Evolutionary conservation across 352 stramenopile genomes (phyloP), one percentile per base, ranked within the genome.

Genomic region (Phytopythium vexans): DNA sequence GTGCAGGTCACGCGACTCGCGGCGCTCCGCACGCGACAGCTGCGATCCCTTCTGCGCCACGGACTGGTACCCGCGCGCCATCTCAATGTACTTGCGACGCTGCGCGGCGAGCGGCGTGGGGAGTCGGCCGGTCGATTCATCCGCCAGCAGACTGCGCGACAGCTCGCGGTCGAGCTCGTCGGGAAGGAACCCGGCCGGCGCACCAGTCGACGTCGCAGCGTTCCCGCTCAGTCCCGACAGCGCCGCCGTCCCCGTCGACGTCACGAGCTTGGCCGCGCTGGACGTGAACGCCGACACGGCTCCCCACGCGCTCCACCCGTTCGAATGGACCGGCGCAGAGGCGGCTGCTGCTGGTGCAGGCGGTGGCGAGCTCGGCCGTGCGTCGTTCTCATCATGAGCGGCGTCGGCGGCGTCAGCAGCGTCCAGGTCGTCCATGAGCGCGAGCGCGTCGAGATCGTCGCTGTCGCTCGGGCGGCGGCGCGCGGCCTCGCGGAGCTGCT

Each of bases 181-280:
- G 7, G 32, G 49, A 27, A 27, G 21, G 34, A 53, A 31, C 6
- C 36, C 48, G 36, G 32, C 31, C 2, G 44, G 11, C 54, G 49
- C 43, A 58, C 21, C 43, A 15, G 62, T 54, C 7, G 65, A 50
- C 7, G 62, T 73, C 39, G 70, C 52, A 3, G 68, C 68, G 48
- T 72, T 73, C 0, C 56, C 45, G 16, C 77, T 70, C 12, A 83
- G 66, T 4, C 64, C 71, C 32, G 64, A 75, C 14, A 89, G 48
- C 2, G 72, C 76, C 21, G 21, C 21, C 6, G 68, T 79, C 21
- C 76, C 77, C 4, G 82, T 93, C 8, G 81, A 82, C 27, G 73
- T 85, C 54, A 92, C 80, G 14, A 92, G 66, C 58, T 90, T 92
- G 3, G 81, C 83, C 32, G 82, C 79, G 54, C 76, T 82, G 32